Evolutionary conservation across 192 early-diverging fungal species (phyloP).

Genomic region (Coemansia sp.): DNA sequence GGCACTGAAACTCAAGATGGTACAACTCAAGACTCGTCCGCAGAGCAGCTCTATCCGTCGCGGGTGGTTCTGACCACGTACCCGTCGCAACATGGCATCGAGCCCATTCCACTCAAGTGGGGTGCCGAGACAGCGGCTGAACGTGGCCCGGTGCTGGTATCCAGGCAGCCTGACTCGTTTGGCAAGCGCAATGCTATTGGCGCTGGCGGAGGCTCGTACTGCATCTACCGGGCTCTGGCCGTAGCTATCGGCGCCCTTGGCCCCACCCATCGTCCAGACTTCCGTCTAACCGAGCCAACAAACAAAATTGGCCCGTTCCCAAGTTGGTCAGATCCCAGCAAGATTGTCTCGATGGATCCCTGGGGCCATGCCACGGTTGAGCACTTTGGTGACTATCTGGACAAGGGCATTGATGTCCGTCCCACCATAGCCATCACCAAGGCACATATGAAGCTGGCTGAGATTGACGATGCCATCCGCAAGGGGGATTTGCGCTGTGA

Average conservation of each 20-base stretch:
- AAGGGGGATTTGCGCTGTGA: conserved; percentile 68
- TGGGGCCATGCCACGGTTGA: conserved; percentile 79
- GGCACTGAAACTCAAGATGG: no score
- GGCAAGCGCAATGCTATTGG: conserved; percentile 92
- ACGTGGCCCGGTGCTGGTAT: conserved; percentile 86
- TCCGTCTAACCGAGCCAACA: conserved; percentile 82
- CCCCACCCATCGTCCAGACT: conserved; percentile 82
- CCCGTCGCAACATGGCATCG: conserved; percentile 64
- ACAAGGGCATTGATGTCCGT: conserved; percentile 74
- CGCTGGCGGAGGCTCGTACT: conserved; percentile 89
- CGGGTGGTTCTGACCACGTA: conserved; percentile 72
- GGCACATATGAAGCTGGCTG: conserved; percentile 93
- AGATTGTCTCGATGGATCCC: conserved; percentile 93
- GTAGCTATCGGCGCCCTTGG: conserved; percentile 86
- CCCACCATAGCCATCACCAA: conserved; percentile 91
- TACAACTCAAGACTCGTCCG: background rate
- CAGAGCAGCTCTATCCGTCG: conserved; percentile 53
- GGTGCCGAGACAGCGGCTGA: conserved; percentile 65
- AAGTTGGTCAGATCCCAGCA: conserved; percentile 77
- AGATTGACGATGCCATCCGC: conserved; percentile 74
- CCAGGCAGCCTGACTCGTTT: conserved; percentile 70
- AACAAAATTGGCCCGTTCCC: conserved; percentile 74
- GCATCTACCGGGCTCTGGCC: conserved; percentile 86
- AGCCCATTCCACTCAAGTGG: conserved; percentile 75
- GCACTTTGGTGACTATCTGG: conserved; percentile 60